Evolutionary conservation across 2,329 filamentous ascomycete genomes (phyloP), one percentile per base, ranked within the genome.

Genomic region (Colletotrichum tropicicola): DNA sequence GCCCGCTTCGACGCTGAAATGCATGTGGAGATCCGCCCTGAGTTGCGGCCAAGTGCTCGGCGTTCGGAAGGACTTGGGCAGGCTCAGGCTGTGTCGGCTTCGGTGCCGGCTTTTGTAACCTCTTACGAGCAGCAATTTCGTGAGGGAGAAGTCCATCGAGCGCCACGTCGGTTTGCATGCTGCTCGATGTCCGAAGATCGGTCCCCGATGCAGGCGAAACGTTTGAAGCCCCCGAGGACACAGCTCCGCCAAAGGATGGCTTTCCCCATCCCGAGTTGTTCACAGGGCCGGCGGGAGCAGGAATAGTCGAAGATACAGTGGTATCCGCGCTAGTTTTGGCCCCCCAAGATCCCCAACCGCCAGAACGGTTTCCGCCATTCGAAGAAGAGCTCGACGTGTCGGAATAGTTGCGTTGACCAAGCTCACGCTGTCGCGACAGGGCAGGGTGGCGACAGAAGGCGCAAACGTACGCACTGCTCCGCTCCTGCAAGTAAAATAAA

Each of bases 391-490:
- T 59, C 28, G 63, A 39, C 41, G 48, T 30, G 21, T 58, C 39
- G 12, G 65, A 65, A 35, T 68, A 68, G 60, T n/a, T 62, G 28
- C 64, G 66, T n/a, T 51, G 45, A 12, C 51, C 39, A 32, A 47
- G 17, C 21, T 43, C 32, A 51, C 19, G 53, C 27, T 57, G 57
- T 60, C 41, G 59, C 17, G 47, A 17, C 12, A 56, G 56, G 49
- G 62, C 49, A 39, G 57, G 59, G 57, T 74, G 73, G 65, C 74
- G 77, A 70, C 79, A 82, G 69, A 74, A 71, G 51, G 76, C 72
- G 76, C 80, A 82, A 53, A 82, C 73, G 70, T 80, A 81, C 52
- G 75, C 73, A 71, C 75, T 74, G 69, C 73, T 71, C 65, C 73
- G 77, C 70, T 75, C 73, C 79, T 81, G n/a, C n/a, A n/a, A 59